phyloP scores from a whole-genome alignment of 2,329 filamentous ascomycete species.

The Botrytis pseudocinerea region DNA sequence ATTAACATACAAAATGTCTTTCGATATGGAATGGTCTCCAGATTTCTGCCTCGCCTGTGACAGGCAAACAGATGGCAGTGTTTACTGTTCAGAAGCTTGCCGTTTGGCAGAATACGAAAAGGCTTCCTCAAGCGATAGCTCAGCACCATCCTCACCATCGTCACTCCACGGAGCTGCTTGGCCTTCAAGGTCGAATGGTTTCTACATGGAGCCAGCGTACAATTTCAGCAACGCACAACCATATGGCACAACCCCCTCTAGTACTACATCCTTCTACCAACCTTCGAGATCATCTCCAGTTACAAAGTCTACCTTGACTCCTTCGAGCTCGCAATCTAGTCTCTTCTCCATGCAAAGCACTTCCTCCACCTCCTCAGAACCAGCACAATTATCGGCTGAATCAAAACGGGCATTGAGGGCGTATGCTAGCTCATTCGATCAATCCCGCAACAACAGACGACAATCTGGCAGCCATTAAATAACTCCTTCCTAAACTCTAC shows the following conservation, averaged over 20 bases:
- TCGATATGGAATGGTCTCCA: conserved; percentile 66
- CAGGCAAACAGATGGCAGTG: conserved; percentile 76
- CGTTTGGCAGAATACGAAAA: conserved; percentile 84
- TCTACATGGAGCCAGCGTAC: conserved; percentile 73
- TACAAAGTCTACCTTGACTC: conserved; percentile 53
- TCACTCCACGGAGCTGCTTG: conserved; percentile 49
- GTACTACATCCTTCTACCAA: conserved; percentile 45
- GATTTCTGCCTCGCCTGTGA: conserved; percentile 95
- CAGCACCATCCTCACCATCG: conserved; percentile 58
- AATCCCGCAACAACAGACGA: conserved; percentile 45
- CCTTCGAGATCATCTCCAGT: conserved; percentile 48
- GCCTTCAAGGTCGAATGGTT: conserved; percentile 53
- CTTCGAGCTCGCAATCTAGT: conserved; percentile 81
- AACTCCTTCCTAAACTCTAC: conserved; percentile 7
- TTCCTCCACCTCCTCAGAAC: conserved; percentile 54
- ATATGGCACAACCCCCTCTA: conserved; percentile 52
- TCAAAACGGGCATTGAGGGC: conserved; percentile 77
- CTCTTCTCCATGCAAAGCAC: conserved; percentile 75
- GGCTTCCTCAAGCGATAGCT: conserved; percentile 56
- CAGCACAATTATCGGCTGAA: conserved; percentile 67
- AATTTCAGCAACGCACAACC: conserved; percentile 68
- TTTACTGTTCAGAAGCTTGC: conserved; percentile 93
- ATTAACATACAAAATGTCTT: conserved; percentile 36
- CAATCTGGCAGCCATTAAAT: conserved; percentile 38
- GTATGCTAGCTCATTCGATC: conserved; percentile 88